Percentiles rank a stretch among this genome's conserved stretches.
Conservation (phyloP, 2,329 filamentous ascomycete genomes). For the Pezicula neosporulosa region DNA sequence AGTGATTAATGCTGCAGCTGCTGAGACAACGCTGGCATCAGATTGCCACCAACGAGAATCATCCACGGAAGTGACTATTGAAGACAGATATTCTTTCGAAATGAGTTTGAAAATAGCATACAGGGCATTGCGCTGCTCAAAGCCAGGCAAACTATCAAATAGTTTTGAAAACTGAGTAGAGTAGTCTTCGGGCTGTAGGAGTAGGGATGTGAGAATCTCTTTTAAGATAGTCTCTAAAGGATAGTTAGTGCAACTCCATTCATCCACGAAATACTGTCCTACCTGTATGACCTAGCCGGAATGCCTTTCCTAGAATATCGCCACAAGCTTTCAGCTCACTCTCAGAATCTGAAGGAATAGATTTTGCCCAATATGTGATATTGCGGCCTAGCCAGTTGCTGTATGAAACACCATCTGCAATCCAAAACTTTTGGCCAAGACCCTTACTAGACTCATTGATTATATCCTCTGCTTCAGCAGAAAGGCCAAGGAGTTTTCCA, state of each 20-base stretch:
- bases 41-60: constrained; percentile 26
- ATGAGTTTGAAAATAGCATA: constrained; percentile 21
- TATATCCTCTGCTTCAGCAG: constrained; percentile 50
- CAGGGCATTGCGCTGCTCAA: constrained; percentile 27
- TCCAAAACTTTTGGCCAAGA: constrained; percentile 23
- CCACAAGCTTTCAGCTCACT: constrained; percentile 21
- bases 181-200: constrained; percentile 17
- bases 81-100: constrained; percentile 21
- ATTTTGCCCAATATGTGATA: constrained; percentile 21
- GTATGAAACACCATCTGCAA: constrained; percentile 25
- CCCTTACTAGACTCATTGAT: constrained; percentile 26
- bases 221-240: constrained; percentile 21
- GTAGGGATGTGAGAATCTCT: constrained; percentile 18
- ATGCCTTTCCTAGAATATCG: constrained; percentile 25
- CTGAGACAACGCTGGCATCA: constrained; percentile 42
- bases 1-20: constrained; percentile 54
- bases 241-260: constrained; percentile 5
- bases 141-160: constrained; percentile 17
- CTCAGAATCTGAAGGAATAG: constrained; percentile 12
- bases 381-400: constrained; percentile 27
- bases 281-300: constrained; percentile 28
- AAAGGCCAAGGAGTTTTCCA: constrained; percentile 53
- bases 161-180: constrained; percentile 18
- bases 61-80: constrained; percentile 18
- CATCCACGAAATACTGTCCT: background rate